Evolutionary conservation across 2,329 filamentous ascomycete species (phyloP), one percentile per base, ranked within the genome.

Genomic region (Coniochaeta sp.): DNA sequence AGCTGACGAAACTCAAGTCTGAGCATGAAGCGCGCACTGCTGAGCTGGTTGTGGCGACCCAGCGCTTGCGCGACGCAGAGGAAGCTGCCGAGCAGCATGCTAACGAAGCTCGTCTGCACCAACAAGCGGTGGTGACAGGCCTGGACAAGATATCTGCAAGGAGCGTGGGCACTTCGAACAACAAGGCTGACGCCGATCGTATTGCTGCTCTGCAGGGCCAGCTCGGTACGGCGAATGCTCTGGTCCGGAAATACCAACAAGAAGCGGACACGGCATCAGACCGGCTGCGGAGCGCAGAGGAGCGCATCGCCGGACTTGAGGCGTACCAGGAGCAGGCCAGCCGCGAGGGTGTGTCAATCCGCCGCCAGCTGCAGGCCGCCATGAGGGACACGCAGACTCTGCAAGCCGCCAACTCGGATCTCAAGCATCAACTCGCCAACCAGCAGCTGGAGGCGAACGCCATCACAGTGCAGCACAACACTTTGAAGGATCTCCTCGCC

Each of bases 261-360:
- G 93, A 96, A 61, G 93, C 93, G 1, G 91, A 99, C 72, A 77
- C 81, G 28, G 92, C 93, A 3, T 89, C 91, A 0, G 92, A 97
- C 70, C 96, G 93, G 71, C 81, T 99, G 58, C 89, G 95, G 58
- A 89, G 89, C 61, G 95, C 95, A 3, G 96, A 99, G 75, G 96
- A 98, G 77, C 88, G 95, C 47, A 98, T 99, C 72, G 96, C 95
- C 5, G 95, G 95, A 7, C 82, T 99, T 3, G 95, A 99, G 73
- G 91, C 92, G 30, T 98, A 98, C 72, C 95, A 99, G 75, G 95
- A 99, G 71, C 95, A 99, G 74, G 89, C 93, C 4, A 98, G 93
- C 73, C 86, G 95, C 52, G 96, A 99, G 73, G 92, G 92, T 56
- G 86, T 99, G 59, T 86, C 88, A 38, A 91, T 98, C 65, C 87